Conservation (phyloP, 306 rosid species). For the Ormosia emarginata region DNA sequence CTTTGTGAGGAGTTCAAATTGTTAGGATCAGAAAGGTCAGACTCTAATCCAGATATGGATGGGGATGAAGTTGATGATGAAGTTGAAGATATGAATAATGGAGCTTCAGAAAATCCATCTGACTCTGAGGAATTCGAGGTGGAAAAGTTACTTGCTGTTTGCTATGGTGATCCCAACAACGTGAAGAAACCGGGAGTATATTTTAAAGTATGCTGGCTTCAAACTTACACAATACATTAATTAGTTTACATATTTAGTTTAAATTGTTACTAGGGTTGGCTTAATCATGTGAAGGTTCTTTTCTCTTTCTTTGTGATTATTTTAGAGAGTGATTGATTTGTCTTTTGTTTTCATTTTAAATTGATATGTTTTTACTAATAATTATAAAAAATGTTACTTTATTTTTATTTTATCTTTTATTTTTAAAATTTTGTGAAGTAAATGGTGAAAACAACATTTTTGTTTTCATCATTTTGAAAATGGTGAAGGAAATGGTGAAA, state of each 20-base stretch:
- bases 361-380: too few relatives aligned
- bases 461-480: too few relatives aligned
- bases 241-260: not conserved
- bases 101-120: not conserved
- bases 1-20: slow-evolving; percentile 24
- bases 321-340: not conserved
- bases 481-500: too few relatives aligned
- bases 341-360: not conserved
- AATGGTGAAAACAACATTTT: not conserved
- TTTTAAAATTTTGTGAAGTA: too few relatives aligned
- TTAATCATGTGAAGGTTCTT: not conserved
- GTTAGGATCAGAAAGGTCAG: slow-evolving; percentile 10
- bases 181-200: slow-evolving; percentile 27
- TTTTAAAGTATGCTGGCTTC: slow-evolving; percentile 35
- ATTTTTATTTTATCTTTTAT: too few relatives aligned
- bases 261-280: not conserved
- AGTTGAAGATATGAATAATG: not conserved
- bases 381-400: too few relatives aligned
- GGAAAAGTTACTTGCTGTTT: slow-evolving; percentile 32
- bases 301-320: not conserved
- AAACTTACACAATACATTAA: not conserved
- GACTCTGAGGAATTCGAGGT: slow-evolving; percentile 45
- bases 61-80: not conserved
- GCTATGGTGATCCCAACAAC: slow-evolving; percentile 40
- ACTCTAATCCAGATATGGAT: not conserved